Conservation (phyloP, 768 basidiomycete genomes). For the Hysterangium stoloniferum region DNA sequence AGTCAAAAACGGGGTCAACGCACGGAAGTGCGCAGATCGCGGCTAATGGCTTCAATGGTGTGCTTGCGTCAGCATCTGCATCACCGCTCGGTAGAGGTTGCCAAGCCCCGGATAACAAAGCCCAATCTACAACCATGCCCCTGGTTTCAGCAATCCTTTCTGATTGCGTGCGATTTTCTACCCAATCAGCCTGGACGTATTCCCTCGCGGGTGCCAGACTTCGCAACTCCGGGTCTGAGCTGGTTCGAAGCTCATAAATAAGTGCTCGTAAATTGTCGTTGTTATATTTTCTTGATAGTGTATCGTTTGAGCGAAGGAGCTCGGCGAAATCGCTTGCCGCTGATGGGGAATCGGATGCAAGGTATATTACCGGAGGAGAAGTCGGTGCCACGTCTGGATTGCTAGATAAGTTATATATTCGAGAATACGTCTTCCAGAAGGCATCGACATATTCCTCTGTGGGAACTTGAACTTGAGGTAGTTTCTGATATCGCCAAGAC, state of each 20-base stretch:
- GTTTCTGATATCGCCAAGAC: constrained; percentile 34
- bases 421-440: constrained; percentile 33
- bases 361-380: constrained; percentile 35
- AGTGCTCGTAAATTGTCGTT: constrained; percentile 13
- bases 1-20: constrained; percentile 13
- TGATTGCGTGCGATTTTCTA: constrained; percentile 28
- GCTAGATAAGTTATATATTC: constrained; percentile 23
- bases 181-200: constrained; percentile 51
- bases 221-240: constrained; percentile 34
- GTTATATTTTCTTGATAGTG: background rate
- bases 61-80: constrained; percentile 22
- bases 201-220: constrained; percentile 42
- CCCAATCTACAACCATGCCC: constrained; percentile 64
- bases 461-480: constrained; percentile 36
- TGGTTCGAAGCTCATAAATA: constrained; percentile 40
- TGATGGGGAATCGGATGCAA: constrained; percentile 53
- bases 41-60: constrained; percentile 35
- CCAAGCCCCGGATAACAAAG: constrained; percentile 60
- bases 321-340: constrained; percentile 35
- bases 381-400: constrained; percentile 17
- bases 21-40: constrained; percentile 54
- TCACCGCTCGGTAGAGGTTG: constrained; percentile 12
- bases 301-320: constrained; percentile 25
- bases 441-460: constrained; percentile 40
- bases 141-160: constrained; percentile 44